Evolutionary conservation across 805 yeast genomes (phyloP).

Genomic region (Wickerhamiella alocasiicola): DNA sequence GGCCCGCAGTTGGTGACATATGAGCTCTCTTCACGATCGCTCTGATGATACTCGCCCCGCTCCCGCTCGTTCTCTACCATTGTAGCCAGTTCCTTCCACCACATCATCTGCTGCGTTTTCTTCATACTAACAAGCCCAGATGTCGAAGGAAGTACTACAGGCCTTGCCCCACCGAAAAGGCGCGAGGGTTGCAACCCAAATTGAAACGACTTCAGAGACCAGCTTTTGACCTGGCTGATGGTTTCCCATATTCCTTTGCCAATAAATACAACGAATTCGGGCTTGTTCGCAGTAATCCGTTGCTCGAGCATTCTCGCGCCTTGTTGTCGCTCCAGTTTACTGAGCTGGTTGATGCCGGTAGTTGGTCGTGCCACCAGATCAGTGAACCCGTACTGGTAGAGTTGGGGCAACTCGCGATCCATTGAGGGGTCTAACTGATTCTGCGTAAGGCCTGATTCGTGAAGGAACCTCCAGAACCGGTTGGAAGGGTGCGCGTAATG

Average conservation of each 20-base stretch:
- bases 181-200: slow-evolving; percentile 40
- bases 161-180: slow-evolving; percentile 23
- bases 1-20: too few species aligned
- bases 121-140: slow-evolving; percentile 54
- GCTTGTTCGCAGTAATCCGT: slow-evolving; percentile 32
- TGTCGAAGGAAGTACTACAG: slow-evolving; percentile 58
- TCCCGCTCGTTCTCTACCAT: slow-evolving; percentile 1
- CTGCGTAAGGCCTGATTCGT: slow-evolving; percentile 37
- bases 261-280: slow-evolving; percentile 41
- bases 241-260: slow-evolving; percentile 71
- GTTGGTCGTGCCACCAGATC: slow-evolving; percentile 60
- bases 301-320: slow-evolving; percentile 42
- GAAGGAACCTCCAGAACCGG: slow-evolving; percentile 53
- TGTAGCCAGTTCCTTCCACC: slow-evolving; percentile 36
- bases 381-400: slow-evolving; percentile 51
- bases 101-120: slow-evolving; percentile 32
- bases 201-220: slow-evolving; percentile 30
- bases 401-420: slow-evolving; percentile 30
- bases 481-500: slow-evolving; percentile 63
- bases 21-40: too few species aligned
- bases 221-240: slow-evolving; percentile 31
- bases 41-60: too few species aligned
- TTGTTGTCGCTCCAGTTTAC: slow-evolving; percentile 37
- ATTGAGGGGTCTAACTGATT: slow-evolving; percentile 30
- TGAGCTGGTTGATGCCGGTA: slow-evolving; percentile 41